These are phyloP conservation scores for Asterophora parasitica DNA, from an alignment of 768 basidiomycete genomes.

Conservation along the genomic window DNA sequence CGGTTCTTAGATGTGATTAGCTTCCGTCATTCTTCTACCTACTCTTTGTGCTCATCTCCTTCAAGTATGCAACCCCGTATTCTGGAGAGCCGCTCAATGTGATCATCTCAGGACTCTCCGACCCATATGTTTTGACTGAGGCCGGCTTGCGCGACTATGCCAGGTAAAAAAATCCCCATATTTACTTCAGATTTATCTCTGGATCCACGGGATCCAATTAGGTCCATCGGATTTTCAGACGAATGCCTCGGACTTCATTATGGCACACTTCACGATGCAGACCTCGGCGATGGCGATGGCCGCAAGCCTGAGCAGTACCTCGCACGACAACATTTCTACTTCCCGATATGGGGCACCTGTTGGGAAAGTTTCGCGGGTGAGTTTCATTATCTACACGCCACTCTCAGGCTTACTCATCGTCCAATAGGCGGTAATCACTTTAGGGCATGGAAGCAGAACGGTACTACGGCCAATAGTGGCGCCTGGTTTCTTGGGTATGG, in stretches of 20 bases:
- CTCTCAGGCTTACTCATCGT: background rate
- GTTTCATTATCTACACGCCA: background rate
- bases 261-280: conserved; percentile 70
- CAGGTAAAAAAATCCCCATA: conserved; percentile 46
- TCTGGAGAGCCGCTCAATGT: conserved; percentile 82
- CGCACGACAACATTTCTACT: conserved; percentile 74
- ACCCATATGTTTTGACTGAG: conserved; percentile 77
- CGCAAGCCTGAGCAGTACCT: conserved; percentile 65
- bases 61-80: conserved; percentile 57
- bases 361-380: conserved; percentile 78
- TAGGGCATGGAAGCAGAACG: conserved; percentile 87
- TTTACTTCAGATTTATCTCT: background rate
- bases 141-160: conserved; percentile 64
- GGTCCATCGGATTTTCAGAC: conserved; percentile 76
- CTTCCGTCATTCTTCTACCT: background rate
- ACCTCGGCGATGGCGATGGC: conserved; percentile 80
- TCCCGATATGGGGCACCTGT: conserved; percentile 77
- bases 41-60: conserved; percentile 1
- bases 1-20: conserved; percentile 66
- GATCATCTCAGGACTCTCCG: conserved; percentile 74
- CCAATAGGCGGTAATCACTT: conserved; percentile 78
- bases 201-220: conserved; percentile 20
- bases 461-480: conserved; percentile 60
- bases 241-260: conserved; percentile 81
- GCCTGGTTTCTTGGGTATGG: conserved; percentile 82